Conservation (phyloP, 768 basidiomycete species). For the Paxillus rubicundulus region DNA sequence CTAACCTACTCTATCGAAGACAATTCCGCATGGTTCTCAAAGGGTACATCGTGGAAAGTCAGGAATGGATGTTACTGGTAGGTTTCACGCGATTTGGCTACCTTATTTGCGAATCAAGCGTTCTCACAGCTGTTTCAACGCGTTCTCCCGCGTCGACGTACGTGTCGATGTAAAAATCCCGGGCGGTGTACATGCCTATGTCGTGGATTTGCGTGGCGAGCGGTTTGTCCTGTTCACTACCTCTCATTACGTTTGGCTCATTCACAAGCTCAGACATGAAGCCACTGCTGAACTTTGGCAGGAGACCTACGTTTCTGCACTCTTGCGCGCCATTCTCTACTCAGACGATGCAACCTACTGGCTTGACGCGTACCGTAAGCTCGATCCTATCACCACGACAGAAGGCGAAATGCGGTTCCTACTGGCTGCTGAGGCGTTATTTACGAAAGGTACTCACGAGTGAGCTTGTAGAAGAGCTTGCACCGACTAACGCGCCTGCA, state of each 20-base stretch:
- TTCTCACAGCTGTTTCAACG: constrained; percentile 83
- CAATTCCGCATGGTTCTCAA: constrained; percentile 87
- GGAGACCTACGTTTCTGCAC: constrained; percentile 93
- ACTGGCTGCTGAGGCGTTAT: constrained; percentile 84
- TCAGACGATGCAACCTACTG: constrained; percentile 92
- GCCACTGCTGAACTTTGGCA: constrained; percentile 94
- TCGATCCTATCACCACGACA: constrained; percentile 88
- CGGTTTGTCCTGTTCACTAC: constrained; percentile 51
- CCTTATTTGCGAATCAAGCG: background rate
- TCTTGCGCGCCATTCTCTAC: constrained; percentile 89
- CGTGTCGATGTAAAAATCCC: constrained; percentile 98
- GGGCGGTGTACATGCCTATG: constrained; percentile 92
- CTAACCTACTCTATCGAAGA: constrained; percentile 96
- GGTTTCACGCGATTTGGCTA: constrained; percentile 23
- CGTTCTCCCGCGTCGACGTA: constrained; percentile 94
- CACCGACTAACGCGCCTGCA: constrained; percentile 27
- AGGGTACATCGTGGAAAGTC: constrained; percentile 84
- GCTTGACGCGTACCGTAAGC: constrained; percentile 90
- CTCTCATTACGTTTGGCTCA: background rate
- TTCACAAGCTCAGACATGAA: constrained; percentile 61
- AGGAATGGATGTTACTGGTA: constrained; percentile 91
- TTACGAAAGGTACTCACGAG: constrained; percentile 64
- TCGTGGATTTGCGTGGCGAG: constrained; percentile 91
- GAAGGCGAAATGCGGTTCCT: constrained; percentile 91
- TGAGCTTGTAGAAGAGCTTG: background rate